Evolutionary conservation across 116 monocot genomes (phyloP), one percentile per base, ranked within the genome.

Genomic region (Iris pallida): DNA sequence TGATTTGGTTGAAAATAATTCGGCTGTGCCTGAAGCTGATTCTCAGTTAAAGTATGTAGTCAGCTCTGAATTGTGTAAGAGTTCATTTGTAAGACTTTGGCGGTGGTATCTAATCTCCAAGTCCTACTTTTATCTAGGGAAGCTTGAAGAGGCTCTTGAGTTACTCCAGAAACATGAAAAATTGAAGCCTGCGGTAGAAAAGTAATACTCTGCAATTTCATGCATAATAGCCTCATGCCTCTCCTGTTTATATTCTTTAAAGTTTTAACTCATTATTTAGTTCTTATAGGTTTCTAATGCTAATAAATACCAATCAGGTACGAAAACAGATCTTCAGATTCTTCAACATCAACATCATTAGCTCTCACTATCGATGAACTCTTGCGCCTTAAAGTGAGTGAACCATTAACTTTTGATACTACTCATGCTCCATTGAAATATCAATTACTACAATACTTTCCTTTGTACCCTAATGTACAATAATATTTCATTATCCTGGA

Each of bases 71-170:
- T 45, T 46, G 9, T 57, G 16, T 5, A 47, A 69, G 40, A 15
- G 44, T 64, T 64, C 70, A 57, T 57, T 55, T 70, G 43, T 30
- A 9, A 83, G 64, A 48, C 64, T 77, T 49, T 99, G 99, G 99
- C 77, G 93, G 16, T 81, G 78, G 73, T 49, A 47, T 19, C 60
- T 93, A 20, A 88, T 90, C 55, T 81, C 84, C 4, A 90, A 79
- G 73, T 80, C 93, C 45, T 84, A 90, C 52, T 99, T 99, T 73
- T 81, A 79, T 81, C 61, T 86, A 59, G 99, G 99, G 66, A 99
- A 78, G 65, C 84, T 99, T 71, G 90, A 99, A 51, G 93, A 99
- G 69, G 88, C 93, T 76, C 77, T 85, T 68, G 76, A 81, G 61
- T 73, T 93, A 60, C 67, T 99, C 61, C 69, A 85, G 81, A 86